Evolutionary conservation across 2,329 filamentous ascomycete species (phyloP), one percentile per base, ranked within the genome.

Genomic region (Daldinia eschscholtzii): DNA sequence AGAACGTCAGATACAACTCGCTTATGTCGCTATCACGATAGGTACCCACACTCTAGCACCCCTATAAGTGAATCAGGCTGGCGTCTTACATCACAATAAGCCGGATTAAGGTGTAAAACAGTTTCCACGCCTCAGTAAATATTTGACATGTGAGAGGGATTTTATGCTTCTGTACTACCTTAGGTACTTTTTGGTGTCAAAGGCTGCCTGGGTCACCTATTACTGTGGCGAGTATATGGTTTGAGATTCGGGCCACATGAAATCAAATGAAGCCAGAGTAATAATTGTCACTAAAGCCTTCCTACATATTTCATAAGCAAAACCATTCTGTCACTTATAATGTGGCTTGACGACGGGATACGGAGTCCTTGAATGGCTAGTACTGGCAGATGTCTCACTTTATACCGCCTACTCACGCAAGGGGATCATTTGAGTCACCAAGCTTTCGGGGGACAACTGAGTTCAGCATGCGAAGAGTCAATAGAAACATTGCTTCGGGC

Each of bases 1-100:
- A 67, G 67, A 70, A 62, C 61, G 52, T 61, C 50, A 39, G 26
- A 4, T 23, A 44, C 41, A 20, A 20, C 64, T 55, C 60, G 61
- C 46, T 67, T 70, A 64, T 56, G 64, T 18, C 30, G 44, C 55
- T 70, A 62, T 64, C 65, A 62, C 59, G 23, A 44, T 55, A 65
- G 23, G 39, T 55, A 65, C 26, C 41, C 33, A 53, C 44, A 30
- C 52, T 37, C 37, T 35, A 15, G 15, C 13, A 46, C 48, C 57
- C 61, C 63, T 46, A 39, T 70, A 67, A 62, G 26, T 62, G 39
- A 61, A 67, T 70, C 48, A 46, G 53, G 28, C 35, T 53, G 23
- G 13, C 30, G 13, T 30, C 48, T 61, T 18, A 23, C 30, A 56
- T 56, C 37, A 41, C 30, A 28, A 48, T 62, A 61, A 61, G 10